Conservation (phyloP, 352 stramenopile genomes). For the Saprolegnia parasitica region DNA sequence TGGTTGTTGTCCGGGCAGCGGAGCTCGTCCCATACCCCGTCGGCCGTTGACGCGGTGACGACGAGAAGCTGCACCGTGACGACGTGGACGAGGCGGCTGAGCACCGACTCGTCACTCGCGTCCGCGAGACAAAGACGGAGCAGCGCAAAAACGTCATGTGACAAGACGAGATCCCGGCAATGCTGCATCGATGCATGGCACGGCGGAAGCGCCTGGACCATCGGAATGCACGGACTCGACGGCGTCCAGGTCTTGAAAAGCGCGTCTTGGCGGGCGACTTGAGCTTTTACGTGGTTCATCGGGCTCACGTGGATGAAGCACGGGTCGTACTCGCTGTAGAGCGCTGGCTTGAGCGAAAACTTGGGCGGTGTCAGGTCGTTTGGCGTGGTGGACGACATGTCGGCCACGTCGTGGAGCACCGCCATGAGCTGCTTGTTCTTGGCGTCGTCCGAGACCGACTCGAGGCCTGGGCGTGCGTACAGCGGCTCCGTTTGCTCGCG, state of each 20-base stretch:
- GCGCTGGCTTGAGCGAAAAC: conserved; percentile 75
- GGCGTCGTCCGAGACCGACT: conserved; percentile 11
- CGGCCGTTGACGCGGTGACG: background rate
- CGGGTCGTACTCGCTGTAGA: conserved; percentile 73
- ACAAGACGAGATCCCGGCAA: conserved; percentile 55
- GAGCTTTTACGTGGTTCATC: conserved; percentile 69
- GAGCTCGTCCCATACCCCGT: background rate
- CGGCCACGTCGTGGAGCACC: conserved; percentile 18
- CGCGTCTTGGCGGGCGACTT: conserved; percentile 71
- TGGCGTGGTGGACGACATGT: background rate
- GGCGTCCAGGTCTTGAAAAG: conserved; percentile 77
- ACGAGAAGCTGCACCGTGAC: conserved; percentile 52
- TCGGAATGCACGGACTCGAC: conserved; percentile 55
- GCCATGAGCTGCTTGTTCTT: conserved; percentile 23
- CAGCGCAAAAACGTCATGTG: conserved; percentile 57
- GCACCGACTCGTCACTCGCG: conserved; percentile 28
- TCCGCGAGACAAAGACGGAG: conserved; percentile 67
- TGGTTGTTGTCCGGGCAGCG: no score
- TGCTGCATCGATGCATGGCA: conserved; percentile 48
- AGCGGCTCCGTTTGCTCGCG: conserved; percentile 78
- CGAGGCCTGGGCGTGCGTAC: conserved; percentile 12
- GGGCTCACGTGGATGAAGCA: conserved; percentile 74
- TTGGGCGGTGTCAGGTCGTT: conserved; percentile 60
- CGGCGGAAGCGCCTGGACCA: conserved; percentile 53
- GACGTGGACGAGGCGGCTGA: conserved; percentile 8